Base-by-base conservation (phyloP, 139 green algal genomes). In the Tetraselmis striata region DNA sequence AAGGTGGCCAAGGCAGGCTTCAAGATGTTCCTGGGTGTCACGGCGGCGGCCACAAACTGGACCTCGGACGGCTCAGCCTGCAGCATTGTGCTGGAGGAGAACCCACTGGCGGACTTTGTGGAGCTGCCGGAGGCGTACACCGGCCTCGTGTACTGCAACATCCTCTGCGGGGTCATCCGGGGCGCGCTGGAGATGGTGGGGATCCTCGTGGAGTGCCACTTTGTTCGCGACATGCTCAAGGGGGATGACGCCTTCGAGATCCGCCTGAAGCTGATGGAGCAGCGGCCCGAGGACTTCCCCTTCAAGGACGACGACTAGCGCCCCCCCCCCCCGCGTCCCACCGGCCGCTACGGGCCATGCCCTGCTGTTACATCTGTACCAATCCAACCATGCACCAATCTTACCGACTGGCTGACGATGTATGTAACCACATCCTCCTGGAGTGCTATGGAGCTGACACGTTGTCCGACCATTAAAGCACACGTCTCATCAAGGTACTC, bases 91-190 rank as follows among this genome's bases (percentile, higher is more conserved):
- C 81, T 98, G 76, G 92, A 95, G 1, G 95, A 98, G 79, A 98
- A 98, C 87, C 95, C 94, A 1, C 87, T 99, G 59, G 92, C 94
- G 28, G 95, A 98, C 83, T 98, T 98, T 91, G 96, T 98, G 30
- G 95, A 99, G 91, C 92, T 99, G 26, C 96, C 96, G 24, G 92
- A 96, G 30, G 84, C 93, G 79, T 94, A 95, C 83, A 30, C 85
- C 29, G 84, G 86, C 0, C 90, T 99, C 18, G 86, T 83, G 23
- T 99, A 98, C 86, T 96, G 90, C 84, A 96, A 97, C 84, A 82
- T 98, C 29, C 87, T 99, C 75, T 95, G 91, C 77, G 96, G 96
- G 0, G 94, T 98, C 1, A 92, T 99, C 24, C 77, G 93, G 1
- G 95, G 96, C 0, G 95, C 94, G 1, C 86, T 98, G 77, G 95